phyloP scores from a whole-genome alignment of 1,284 basidiomycete species.

The Microbotryum scabiosae region DNA sequence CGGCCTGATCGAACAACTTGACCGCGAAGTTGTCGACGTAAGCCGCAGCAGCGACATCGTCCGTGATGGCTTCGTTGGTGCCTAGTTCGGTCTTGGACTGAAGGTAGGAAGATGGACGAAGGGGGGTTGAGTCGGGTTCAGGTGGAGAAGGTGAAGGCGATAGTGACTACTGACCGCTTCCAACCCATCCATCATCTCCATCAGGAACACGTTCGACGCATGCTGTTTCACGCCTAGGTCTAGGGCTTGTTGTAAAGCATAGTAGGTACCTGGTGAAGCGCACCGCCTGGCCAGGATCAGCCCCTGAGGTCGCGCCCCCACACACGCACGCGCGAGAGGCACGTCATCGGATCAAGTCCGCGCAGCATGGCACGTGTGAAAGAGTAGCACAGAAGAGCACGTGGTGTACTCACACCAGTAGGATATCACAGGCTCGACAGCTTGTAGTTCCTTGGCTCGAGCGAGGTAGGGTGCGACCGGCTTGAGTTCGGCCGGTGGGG shows the following conservation, averaged over 20 bases:
- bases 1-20: slow-evolving; percentile 77
- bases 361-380: neutral
- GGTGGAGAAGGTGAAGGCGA: neutral
- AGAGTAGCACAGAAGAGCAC: neutral
- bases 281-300: neutral
- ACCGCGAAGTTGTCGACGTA: slow-evolving; percentile 92
- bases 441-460: slow-evolving; percentile 72
- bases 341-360: neutral
- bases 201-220: slow-evolving; percentile 60
- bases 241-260: slow-evolving; percentile 81
- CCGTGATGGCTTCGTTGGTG: slow-evolving; percentile 69
- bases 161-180: slow-evolving; percentile 51
- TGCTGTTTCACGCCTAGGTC: slow-evolving; percentile 53
- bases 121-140: neutral
- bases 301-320: neutral
- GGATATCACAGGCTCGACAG: slow-evolving; percentile 72
- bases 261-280: slow-evolving; percentile 60
- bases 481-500: slow-evolving; percentile 40
- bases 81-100: slow-evolving; percentile 66
- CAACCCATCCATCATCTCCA: slow-evolving; percentile 64
- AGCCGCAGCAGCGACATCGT: slow-evolving; percentile 70
- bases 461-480: slow-evolving; percentile 70
- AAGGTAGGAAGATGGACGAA: neutral
- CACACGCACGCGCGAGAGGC: no score
- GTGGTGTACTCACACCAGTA: slow-evolving; percentile 93